Conservation (phyloP, 139 green algal species). For the Dunaliella sp. region DNA sequence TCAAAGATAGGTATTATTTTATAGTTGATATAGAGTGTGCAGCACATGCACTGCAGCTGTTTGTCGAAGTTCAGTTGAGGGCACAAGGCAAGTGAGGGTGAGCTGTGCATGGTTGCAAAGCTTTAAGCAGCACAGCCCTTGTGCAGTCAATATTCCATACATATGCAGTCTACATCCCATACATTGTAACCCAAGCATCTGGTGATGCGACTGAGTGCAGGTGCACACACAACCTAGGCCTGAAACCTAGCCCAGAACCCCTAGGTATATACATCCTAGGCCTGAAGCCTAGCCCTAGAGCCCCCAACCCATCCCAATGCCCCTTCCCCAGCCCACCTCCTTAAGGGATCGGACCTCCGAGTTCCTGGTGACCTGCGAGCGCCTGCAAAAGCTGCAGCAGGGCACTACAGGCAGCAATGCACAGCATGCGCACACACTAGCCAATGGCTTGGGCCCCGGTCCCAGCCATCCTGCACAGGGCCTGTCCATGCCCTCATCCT, state of each 20-base stretch:
- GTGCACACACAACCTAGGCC: neutral
- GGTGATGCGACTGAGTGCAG: neutral
- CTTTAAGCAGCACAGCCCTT: no score
- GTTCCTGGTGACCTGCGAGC: constrained; percentile 51
- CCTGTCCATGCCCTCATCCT: neutral
- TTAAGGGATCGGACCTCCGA: constrained; percentile 60
- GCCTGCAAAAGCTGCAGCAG: constrained; percentile 47
- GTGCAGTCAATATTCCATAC: neutral
- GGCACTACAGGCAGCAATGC: constrained; percentile 12
- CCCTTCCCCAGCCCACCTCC: constrained; percentile 19
- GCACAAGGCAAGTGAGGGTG: no score
- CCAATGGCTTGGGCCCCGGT: neutral
- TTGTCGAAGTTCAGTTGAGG: no score
- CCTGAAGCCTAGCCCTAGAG: neutral
- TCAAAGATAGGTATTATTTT: no score
- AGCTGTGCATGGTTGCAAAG: no score
- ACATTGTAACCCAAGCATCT: neutral
- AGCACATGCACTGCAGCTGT: no score
- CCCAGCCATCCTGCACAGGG: neutral
- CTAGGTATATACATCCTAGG: no score
- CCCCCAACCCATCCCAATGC: constrained; percentile 7
- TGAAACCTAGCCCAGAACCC: neutral
- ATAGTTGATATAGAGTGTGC: no score
- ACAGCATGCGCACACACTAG: neutral
- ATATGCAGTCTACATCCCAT: neutral